These are phyloP conservation scores for Phytophthora hybrid DNA, from an alignment of 352 stramenopile genomes.

Conservation along the genomic window DNA sequence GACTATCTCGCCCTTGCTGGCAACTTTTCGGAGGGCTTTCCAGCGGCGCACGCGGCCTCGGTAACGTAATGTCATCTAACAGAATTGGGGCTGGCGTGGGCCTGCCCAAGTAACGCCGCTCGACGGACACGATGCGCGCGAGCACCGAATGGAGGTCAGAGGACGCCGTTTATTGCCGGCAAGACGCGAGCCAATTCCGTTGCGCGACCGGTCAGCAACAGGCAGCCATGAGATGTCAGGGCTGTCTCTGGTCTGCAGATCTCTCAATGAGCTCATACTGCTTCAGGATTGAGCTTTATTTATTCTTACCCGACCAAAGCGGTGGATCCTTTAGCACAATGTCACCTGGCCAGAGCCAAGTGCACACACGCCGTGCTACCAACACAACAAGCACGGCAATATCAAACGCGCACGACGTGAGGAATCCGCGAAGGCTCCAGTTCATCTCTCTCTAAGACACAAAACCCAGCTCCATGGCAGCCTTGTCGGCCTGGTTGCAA, in stretches of 20 bases:
- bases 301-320: neutral
- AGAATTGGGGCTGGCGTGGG: neutral
- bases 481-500: slow-evolving; percentile 82
- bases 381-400: slow-evolving; percentile 30
- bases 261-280: too few relatives aligned
- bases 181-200: neutral
- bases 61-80: neutral
- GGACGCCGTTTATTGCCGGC: slow-evolving; percentile 1
- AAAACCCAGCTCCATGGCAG: slow-evolving; percentile 83
- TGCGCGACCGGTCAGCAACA: neutral
- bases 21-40: neutral
- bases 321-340: neutral
- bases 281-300: neutral
- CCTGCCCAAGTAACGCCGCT: neutral
- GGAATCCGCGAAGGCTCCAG: neutral
- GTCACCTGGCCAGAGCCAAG: neutral
- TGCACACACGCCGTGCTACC: slow-evolving; percentile 9
- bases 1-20: neutral
- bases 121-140: neutral
- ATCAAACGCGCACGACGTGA: slow-evolving; percentile 20
- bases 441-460: slow-evolving; percentile 52
- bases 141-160: neutral
- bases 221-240: too few relatives aligned
- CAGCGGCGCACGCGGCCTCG: neutral
- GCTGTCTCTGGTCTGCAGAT: neutral